Conservation (phyloP, 345 rosid species). For the Arabidopsis thaliana region TAIR10.1 NC_003075.7:13347001-13347500, state of each 20-base stretch:
- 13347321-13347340: not conserved
- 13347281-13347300: not conserved
- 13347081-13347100: not conserved
- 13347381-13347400: not conserved
- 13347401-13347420: no score
- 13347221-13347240: conserved; percentile 12
- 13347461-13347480: not conserved
- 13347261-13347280: not conserved
- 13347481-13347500: conserved; percentile 48
- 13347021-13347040: not conserved
- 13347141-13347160: not conserved
- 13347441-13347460: not conserved
- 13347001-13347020: conserved; percentile 47
- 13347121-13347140: not conserved
- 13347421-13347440: not conserved
- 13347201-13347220: conserved; percentile 19
- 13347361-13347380: conserved; percentile 18
- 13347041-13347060: conserved; percentile 27
- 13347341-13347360: not conserved
- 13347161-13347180: not conserved
- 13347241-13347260: not conserved
- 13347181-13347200: conserved; percentile 15
- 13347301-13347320: conserved; percentile 3
- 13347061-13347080: conserved; percentile 16
- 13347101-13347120: not conserved